Conservation (phyloP, 2,329 filamentous ascomycete genomes). For the Diaporthe velutina region DNA sequence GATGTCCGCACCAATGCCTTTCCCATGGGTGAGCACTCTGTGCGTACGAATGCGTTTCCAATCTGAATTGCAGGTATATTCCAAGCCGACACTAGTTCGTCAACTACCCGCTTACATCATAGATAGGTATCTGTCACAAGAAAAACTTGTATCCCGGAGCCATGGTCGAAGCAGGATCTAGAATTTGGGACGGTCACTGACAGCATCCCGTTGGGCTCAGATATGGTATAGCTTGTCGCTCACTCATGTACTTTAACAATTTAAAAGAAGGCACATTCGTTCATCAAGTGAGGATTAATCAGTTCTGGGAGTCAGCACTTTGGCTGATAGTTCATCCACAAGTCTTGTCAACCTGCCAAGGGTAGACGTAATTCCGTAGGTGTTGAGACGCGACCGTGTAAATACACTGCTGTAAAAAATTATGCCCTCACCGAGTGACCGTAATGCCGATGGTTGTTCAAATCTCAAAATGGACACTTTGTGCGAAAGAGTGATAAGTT, state of each 20-base stretch:
- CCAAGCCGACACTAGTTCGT: too few relatives aligned
- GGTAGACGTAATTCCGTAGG: too few relatives aligned
- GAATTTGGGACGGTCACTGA: background rate
- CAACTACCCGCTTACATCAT: background rate
- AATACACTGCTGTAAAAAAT: too few relatives aligned
- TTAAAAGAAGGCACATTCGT: background rate
- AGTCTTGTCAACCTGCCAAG: too few relatives aligned
- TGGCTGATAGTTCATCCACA: background rate
- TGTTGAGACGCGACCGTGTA: too few relatives aligned
- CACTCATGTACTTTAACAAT: background rate
- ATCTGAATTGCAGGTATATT: background rate
- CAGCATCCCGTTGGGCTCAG: background rate
- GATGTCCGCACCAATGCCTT: background rate
- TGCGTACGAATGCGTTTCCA: background rate
- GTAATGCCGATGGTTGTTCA: background rate
- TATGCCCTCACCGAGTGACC: fast-evolving
- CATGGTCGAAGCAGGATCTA: background rate
- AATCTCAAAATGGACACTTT: background rate
- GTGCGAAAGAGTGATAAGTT: background rate
- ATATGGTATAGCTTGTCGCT: background rate
- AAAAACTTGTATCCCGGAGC: background rate
- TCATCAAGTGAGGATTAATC: background rate
- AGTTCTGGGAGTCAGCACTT: background rate
- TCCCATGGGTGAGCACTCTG: background rate
- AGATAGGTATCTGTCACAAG: background rate